phyloP scores from a whole-genome alignment of 495 filamentous ascomycete genomes.

The Penicillium antarcticum region DNA sequence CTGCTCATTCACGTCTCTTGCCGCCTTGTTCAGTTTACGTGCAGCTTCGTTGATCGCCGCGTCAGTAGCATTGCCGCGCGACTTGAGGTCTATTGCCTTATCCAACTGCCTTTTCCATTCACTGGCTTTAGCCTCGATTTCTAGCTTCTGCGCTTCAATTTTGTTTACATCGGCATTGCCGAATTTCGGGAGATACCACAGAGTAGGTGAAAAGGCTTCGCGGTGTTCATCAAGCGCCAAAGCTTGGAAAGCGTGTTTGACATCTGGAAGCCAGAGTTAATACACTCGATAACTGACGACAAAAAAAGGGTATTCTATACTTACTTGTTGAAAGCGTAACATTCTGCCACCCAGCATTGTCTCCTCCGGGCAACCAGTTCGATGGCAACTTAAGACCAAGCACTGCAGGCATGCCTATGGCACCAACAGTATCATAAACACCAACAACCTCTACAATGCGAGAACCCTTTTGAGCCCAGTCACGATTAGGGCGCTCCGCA shows the following conservation, averaged over 20 bases:
- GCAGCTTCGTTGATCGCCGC: constrained; percentile 12
- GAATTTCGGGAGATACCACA: constrained; percentile 47
- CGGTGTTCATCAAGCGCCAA: constrained; percentile 56
- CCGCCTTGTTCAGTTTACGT: constrained; percentile 2
- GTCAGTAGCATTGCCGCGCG: constrained; percentile 8
- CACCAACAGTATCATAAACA: constrained; percentile 60
- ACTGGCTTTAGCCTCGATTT: background rate
- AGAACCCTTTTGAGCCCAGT: constrained; percentile 16
- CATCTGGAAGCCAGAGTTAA: constrained; percentile 25
- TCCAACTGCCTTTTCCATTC: background rate
- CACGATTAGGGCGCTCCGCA: constrained; percentile 3
- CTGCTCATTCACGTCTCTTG: constrained; percentile 8
- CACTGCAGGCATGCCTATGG: constrained; percentile 22
- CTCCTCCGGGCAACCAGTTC: background rate
- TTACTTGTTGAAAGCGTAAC: constrained; percentile 13
- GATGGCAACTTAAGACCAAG: constrained; percentile 17
- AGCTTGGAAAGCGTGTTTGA: constrained; percentile 59
- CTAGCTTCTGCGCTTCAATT: constrained; percentile 7
- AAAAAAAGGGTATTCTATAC: too few species aligned
- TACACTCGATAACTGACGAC: background rate
- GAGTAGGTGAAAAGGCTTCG: constrained; percentile 47
- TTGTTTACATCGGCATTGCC: constrained; percentile 1
- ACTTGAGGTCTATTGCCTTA: constrained; percentile 7
- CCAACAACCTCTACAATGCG: constrained; percentile 48
- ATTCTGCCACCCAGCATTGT: background rate